Base-by-base conservation (phyloP, 805 yeast genomes). In the Millerago galiae region DNA sequence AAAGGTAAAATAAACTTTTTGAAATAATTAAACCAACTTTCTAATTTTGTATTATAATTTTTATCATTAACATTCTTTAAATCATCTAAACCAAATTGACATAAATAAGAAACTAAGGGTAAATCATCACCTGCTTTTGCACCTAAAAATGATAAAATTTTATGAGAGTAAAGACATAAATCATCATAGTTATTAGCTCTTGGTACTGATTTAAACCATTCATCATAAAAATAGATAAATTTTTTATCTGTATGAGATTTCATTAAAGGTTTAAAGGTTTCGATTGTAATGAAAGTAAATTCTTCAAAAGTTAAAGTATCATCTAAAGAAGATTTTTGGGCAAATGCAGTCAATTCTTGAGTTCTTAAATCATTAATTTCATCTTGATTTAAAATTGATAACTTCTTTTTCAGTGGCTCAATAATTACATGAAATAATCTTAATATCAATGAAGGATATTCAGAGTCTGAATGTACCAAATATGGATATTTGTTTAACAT, bases 1-100 rank as follows among this genome's bases (percentile, higher is more conserved):
- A 81, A 68, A 0, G 93, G 91, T 25, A 85, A 72, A 2, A 91
- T 66, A 51, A 71, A 81, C 45, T 77, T 74, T 47, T 95, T 72
- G 52, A 72, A 74, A 51, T 71, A 83, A 34, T 72, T 73, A 38
- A 81, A 66, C 89, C 95, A 79, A 12, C 43, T 46, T 4, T 59
- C 52, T 11, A 61, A 38, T 10, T 49, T 43, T 3, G 41, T 40
- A 18, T 54, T 54, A 40, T 52, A 35, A 8, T 50, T 48, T 8
- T 44, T 42, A 7, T 43, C n/a, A 2, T 38, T n/a, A 18, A 10
- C 21, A 29, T 45, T 39, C 8, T 48, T 36, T 31, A 77, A 57
- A 40, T 71, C 73, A 21, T 56, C 42, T 3, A 60, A 48, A 11
- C 76, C 80, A n/a, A 86, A 72, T 33, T 85, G 75, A 43, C 86